Base-by-base conservation (phyloP, 352 stramenopile genomes). In the Pythium insidiosum region DNA sequence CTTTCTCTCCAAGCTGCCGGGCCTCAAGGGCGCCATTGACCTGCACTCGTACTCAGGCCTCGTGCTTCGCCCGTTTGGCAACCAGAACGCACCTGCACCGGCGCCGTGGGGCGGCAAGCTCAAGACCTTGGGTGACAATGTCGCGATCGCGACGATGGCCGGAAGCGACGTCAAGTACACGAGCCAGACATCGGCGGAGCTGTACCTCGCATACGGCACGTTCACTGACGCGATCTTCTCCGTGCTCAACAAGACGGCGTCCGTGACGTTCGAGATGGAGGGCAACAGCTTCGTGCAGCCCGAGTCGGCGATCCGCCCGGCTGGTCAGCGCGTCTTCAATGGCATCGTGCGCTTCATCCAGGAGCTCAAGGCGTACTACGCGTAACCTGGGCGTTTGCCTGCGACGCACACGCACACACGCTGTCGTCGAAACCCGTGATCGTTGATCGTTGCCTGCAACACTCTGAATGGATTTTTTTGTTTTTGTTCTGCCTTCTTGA, bases 231-330 rank as follows among this genome's bases (percentile, higher is more conserved):
- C 40, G 20, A 36, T 69, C 30, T 69, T 45, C 38, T 53, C 44
- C 16, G 44, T 54, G 5, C 49, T 66, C 18, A 58, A 65, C 43
- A 66, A 63, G 33, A 57, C 61, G 12, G 53, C 53, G 26, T 54
- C 47, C 4, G 40, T 70, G 10, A 70, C 56, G 31, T 61, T 70
- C 38, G 61, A 70, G 44, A 52, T 70, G 52, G 50, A 66, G 29
- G 61, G 61, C 48, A 45, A 43, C 19, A 43, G 30, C 47, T 70
- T 70, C 16, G 45, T 60, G 3, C 50, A 51, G 23, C 24, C 40
- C 23, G 49, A 59, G 26, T 53, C 40, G 9, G 46, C 28, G 5
- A 69, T 69, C 39, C 60, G 60, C 20, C 52, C 56, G 0, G 52
- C 36, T 29, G 60, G 60, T 7, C 19, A 29, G 9, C 51, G 38